Evolutionary conservation across 768 basidiomycete genomes (phyloP).

Genomic region (Rhodocollybia butyracea): DNA sequence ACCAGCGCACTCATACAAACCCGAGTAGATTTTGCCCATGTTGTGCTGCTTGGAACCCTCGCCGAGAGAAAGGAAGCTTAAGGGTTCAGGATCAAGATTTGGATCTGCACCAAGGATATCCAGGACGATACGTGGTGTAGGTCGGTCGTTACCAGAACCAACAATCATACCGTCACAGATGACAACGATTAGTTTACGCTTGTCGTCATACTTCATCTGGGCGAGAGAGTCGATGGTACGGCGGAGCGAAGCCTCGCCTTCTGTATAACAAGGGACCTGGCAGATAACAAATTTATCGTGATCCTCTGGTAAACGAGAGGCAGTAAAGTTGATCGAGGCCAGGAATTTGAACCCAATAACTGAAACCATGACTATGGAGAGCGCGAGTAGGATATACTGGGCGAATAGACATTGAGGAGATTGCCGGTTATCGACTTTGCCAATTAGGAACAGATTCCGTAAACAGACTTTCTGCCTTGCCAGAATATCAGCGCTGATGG

Average conservation of each 20-base stretch:
- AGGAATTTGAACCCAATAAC: conserved; percentile 97
- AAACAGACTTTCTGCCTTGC: conserved; percentile 81
- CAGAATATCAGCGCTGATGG: conserved; percentile 56
- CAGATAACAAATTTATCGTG: conserved; percentile 98
- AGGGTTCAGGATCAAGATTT: conserved; percentile 89
- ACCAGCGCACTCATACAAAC: conserved; percentile 88
- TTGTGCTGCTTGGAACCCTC: conserved; percentile 96
- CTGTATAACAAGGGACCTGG: conserved; percentile 98
- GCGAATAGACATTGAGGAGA: conserved; percentile 91
- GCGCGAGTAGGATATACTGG: conserved; percentile 83
- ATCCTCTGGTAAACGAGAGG: conserved; percentile 82
- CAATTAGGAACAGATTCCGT: conserved; percentile 89
- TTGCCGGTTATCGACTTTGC: conserved; percentile 88
- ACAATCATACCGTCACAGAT: conserved; percentile 99
- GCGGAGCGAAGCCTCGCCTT: conserved; percentile 83
- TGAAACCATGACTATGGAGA: conserved; percentile 89
- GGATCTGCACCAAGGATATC: conserved; percentile 96
- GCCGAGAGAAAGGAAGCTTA: conserved; percentile 91
- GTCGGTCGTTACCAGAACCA: conserved; percentile 93
- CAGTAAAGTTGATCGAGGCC: conserved; percentile 81
- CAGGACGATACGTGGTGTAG: conserved; percentile 93
- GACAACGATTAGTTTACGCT: conserved; percentile 89
- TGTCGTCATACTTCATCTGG: conserved; percentile 95
- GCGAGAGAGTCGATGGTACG: conserved; percentile 93
- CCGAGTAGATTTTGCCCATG: conserved; percentile 97